These are phyloP conservation scores for Litsea cubeba DNA, from an alignment of 164 flowering plant species.

Conservation along the genomic window DNA sequence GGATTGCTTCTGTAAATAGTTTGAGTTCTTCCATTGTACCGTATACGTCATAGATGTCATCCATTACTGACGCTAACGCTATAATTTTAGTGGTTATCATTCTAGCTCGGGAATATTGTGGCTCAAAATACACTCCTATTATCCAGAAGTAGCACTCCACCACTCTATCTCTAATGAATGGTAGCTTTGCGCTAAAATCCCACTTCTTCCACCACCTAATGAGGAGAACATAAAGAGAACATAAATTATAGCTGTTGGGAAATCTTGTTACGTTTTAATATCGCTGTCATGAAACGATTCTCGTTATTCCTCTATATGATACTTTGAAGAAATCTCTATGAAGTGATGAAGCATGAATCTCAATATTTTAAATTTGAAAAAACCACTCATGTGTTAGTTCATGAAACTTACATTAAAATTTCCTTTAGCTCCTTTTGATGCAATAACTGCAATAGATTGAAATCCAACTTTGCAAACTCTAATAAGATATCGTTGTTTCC, in stretches of 20 bases:
- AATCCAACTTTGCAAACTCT: constrained; percentile 11
- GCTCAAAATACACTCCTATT: neutral
- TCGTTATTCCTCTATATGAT: too few relatives aligned
- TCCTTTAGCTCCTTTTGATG: constrained; percentile 20
- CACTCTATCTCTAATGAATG: constrained; percentile 6
- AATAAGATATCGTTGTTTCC: neutral
- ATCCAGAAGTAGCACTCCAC: constrained; percentile 13
- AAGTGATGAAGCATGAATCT: too few relatives aligned
- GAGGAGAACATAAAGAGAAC: neutral
- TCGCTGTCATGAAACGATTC: too few relatives aligned
- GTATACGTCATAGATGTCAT: constrained; percentile 10
- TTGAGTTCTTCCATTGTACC: constrained; percentile 11
- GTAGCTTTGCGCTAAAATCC: neutral
- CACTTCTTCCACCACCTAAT: constrained; percentile 10
- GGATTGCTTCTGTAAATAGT: constrained; percentile 3
- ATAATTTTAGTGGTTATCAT: neutral
- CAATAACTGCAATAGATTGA: constrained; percentile 14
- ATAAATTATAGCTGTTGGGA: too few relatives aligned
- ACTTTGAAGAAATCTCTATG: too few relatives aligned
- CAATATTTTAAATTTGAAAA: too few relatives aligned
- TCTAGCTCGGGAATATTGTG: constrained; percentile 1
- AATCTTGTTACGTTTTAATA: too few relatives aligned
- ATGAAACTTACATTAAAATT: constrained; percentile 5
- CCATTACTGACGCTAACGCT: neutral
- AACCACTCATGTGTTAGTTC: too few relatives aligned